A percentile compares a stretch with the other conserved stretches of the same genome.
These are phyloP conservation scores for Eimeria sp. DNA, from an alignment of 169 alveolate species.

Conservation along the genomic window DNA sequence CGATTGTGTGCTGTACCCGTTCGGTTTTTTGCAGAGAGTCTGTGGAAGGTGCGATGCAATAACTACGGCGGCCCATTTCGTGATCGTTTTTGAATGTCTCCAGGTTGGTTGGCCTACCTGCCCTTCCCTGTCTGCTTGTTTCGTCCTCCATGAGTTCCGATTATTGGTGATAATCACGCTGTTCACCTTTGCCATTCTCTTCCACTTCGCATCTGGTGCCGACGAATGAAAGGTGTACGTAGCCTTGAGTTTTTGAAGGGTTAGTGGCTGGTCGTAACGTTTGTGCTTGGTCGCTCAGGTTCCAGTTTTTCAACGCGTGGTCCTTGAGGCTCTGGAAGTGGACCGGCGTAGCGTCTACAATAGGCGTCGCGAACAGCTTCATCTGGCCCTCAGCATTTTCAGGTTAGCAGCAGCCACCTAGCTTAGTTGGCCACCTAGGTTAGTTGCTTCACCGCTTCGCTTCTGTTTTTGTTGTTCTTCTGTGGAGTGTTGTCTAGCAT, in stretches of 20 bases:
- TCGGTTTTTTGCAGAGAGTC: slow-evolving; percentile 41
- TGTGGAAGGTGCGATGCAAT: slow-evolving; percentile 77
- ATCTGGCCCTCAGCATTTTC: slow-evolving; percentile 41
- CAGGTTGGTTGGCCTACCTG: slow-evolving; percentile 30
- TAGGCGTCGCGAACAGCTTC: slow-evolving; percentile 78
- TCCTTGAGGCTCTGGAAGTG: slow-evolving; percentile 70
- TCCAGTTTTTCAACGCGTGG: slow-evolving; percentile 75
- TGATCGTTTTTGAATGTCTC: slow-evolving; percentile 73
- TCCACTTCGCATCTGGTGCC: background rate
- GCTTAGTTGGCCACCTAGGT: background rate
- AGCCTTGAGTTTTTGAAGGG: background rate
- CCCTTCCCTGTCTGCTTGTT: background rate
- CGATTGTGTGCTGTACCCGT: background rate
- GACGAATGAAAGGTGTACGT: background rate
- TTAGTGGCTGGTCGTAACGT: background rate
- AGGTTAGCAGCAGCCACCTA: slow-evolving; percentile 32
- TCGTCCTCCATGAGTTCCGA: background rate
- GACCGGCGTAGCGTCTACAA: slow-evolving; percentile 81
- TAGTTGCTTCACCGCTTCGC: background rate
- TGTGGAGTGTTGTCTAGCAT: background rate
- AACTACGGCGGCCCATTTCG: slow-evolving; percentile 67
- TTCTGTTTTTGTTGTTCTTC: background rate
- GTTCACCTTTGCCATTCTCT: background rate
- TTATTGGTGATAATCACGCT: background rate
- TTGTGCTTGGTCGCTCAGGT: slow-evolving; percentile 38